Conservation (phyloP, 2,329 filamentous ascomycete species). For the Colletotrichum lindemuthianum region DNA sequence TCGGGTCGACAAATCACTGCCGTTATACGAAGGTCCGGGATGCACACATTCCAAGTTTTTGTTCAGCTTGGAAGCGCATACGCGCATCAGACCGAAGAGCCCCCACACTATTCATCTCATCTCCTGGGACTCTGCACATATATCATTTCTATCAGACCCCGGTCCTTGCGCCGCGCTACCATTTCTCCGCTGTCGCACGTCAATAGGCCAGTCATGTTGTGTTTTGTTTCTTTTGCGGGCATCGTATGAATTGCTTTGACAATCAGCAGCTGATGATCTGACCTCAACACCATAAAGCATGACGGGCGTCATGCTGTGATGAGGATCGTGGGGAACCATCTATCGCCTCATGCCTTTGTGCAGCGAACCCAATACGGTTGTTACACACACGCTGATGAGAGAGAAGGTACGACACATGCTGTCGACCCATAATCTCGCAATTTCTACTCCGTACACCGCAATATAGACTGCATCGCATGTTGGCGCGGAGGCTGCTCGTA, state of each 20-base stretch:
- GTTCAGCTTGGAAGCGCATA: slow-evolving; percentile 5
- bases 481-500: slow-evolving; percentile 21
- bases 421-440: slow-evolving; percentile 1
- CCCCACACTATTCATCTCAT: slow-evolving; percentile 29
- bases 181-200: slow-evolving; percentile 31
- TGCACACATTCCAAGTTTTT: slow-evolving; percentile 16
- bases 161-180: slow-evolving; percentile 34
- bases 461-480: slow-evolving; percentile 26
- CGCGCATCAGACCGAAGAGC: slow-evolving; percentile 9
- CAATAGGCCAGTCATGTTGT: slow-evolving; percentile 19
- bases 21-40: background rate
- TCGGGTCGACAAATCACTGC: background rate
- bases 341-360: slow-evolving; percentile 19
- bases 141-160: slow-evolving; percentile 21
- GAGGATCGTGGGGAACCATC: slow-evolving; percentile 16
- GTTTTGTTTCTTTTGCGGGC: slow-evolving; percentile 31
- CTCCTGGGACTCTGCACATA: slow-evolving; percentile 26
- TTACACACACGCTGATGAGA: background rate
- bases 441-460: slow-evolving; percentile 23
- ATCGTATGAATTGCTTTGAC: slow-evolving; percentile 27
- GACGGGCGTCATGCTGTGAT: slow-evolving; percentile 21
- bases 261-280: slow-evolving; percentile 30
- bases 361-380: background rate
- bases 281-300: slow-evolving; percentile 16
- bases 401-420: background rate